A percentile compares a stretch with the other conserved stretches of the same genome.
Evolutionary conservation across 1,284 basidiomycete genomes (phyloP).

Genomic region (Puccinia hordei): DNA sequence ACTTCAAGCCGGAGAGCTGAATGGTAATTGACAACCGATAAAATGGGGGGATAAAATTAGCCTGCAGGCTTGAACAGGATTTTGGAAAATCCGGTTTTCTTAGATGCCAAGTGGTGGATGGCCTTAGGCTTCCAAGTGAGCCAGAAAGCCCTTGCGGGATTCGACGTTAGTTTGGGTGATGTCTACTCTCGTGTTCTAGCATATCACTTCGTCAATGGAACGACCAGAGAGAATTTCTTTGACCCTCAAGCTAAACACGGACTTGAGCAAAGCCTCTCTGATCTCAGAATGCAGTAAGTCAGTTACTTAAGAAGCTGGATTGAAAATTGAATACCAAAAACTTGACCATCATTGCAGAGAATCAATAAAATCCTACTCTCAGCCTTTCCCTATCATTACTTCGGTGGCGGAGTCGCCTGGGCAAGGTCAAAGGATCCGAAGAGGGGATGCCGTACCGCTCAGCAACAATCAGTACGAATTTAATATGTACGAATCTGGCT

Average conservation of each 20-base stretch:
- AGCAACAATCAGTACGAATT: constrained; percentile 44
- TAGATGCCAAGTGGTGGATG: constrained; percentile 21
- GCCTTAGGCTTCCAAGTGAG: constrained; percentile 5
- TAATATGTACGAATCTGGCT: constrained; percentile 20
- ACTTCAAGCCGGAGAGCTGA: background rate
- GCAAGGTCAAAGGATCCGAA: background rate
- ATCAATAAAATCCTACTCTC: constrained; percentile 17
- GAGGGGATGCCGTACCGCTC: constrained; percentile 13
- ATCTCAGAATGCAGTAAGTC: background rate
- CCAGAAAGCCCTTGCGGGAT: constrained; percentile 24
- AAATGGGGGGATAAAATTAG: background rate
- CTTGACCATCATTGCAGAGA: constrained; percentile 15
- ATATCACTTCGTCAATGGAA: constrained; percentile 36
- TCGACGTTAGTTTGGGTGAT: constrained; percentile 25
- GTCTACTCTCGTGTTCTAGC: constrained; percentile 13
- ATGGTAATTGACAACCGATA: background rate
- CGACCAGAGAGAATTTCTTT: constrained; percentile 26
- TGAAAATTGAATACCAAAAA: background rate
- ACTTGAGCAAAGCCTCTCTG: constrained; percentile 8
- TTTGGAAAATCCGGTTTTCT: background rate
- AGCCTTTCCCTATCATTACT: constrained; percentile 42
- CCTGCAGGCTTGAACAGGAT: constrained; percentile 15
- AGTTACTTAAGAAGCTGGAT: background rate
- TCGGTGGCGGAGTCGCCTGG: constrained; percentile 21
- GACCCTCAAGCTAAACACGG: constrained; percentile 10